Evolutionary conservation across 768 basidiomycete genomes (phyloP).

Genomic region (Rubroboletus pulcherrimus): DNA sequence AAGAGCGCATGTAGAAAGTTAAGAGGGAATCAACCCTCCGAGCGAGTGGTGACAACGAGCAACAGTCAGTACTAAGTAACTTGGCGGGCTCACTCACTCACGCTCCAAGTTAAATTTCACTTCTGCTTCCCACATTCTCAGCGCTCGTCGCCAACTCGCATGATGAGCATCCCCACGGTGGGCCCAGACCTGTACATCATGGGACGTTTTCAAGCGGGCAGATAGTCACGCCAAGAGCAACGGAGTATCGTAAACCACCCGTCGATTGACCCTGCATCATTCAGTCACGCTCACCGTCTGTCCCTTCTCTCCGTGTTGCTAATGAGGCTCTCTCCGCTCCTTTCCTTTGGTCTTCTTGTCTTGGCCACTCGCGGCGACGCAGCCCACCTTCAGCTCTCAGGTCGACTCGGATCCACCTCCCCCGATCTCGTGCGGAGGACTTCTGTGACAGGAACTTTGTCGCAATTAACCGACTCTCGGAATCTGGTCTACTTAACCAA

Average conservation of each 20-base stretch:
- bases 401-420: constrained; percentile 6
- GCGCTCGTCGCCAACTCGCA: background rate
- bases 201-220: background rate
- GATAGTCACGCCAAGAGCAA: background rate
- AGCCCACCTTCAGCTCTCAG: constrained; percentile 14
- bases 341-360: constrained; percentile 11
- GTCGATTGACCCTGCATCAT: background rate
- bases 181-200: background rate
- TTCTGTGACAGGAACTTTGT: constrained; percentile 25
- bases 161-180: too few relatives aligned
- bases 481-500: constrained; percentile 38
- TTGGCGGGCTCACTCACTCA: background rate
- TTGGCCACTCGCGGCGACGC: constrained; percentile 5
- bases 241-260: background rate
- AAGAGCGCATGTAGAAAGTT: constrained; percentile 20
- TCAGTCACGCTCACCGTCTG: background rate
- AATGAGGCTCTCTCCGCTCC: constrained; percentile 11
- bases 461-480: constrained; percentile 25
- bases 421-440: constrained; percentile 22
- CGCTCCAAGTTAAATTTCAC: background rate
- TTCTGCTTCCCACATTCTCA: too few relatives aligned
- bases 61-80: too few relatives aligned
- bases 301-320: background rate
- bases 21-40: background rate
- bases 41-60: too few relatives aligned